phyloP scores from a whole-genome alignment of 2,329 filamentous ascomycete genomes.

The Polytolypa hystricis region DNA sequence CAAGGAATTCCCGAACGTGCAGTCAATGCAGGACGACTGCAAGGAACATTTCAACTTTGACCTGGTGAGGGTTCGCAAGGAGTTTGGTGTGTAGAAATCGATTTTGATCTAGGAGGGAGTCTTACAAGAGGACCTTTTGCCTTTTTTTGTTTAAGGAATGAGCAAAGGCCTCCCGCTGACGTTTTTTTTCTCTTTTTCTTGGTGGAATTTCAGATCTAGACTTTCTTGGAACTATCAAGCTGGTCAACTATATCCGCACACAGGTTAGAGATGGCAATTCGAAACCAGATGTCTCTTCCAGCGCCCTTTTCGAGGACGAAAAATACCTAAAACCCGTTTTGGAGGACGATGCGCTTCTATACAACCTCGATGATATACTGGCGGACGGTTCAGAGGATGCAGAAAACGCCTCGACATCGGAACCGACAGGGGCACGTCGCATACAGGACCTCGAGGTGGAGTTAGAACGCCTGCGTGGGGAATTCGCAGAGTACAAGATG shows the following conservation, averaged over 20 bases:
- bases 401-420: slow-evolving; percentile 10
- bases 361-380: slow-evolving; percentile 76
- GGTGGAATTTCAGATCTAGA: slow-evolving; percentile 53
- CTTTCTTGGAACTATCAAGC: slow-evolving; percentile 61
- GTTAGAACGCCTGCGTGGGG: slow-evolving; percentile 46
- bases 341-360: slow-evolving; percentile 80
- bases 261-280: slow-evolving; percentile 36
- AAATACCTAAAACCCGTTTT: slow-evolving; percentile 72
- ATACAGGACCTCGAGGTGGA: slow-evolving; percentile 52
- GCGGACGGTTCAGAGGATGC: slow-evolving; percentile 29
- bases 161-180: slow-evolving; percentile 9
- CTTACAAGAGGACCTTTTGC: too few relatives aligned
- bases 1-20: slow-evolving; percentile 52
- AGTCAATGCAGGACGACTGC: slow-evolving; percentile 57
- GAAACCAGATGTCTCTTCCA: slow-evolving; percentile 47
- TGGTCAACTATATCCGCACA: slow-evolving; percentile 57
- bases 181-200: slow-evolving; percentile 13
- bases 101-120: slow-evolving; percentile 6
- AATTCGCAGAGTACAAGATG: slow-evolving; percentile 55
- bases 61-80: slow-evolving; percentile 48
- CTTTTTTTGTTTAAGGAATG: slow-evolving; percentile 16
- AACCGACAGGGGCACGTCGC: slow-evolving; percentile 26
- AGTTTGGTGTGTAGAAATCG: slow-evolving; percentile 32
- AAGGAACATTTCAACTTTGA: slow-evolving; percentile 57
- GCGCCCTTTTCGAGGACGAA: slow-evolving; percentile 60